Conservation (phyloP, 176 grass and related monocot species). For the Pharus latifolius region DNA sequence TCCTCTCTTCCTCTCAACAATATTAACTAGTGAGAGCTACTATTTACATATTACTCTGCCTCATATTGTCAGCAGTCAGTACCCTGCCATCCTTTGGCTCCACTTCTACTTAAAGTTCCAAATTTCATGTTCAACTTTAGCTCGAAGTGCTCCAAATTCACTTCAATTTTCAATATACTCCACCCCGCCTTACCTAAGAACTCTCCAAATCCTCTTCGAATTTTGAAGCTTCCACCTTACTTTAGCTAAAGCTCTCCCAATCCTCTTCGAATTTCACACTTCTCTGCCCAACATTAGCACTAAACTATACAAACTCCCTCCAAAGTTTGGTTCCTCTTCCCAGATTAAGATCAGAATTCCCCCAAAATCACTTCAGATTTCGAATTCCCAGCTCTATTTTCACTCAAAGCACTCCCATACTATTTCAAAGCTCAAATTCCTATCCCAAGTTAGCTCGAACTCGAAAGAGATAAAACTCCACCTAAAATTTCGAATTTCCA, state of each 20-base stretch:
- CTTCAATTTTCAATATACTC: no score
- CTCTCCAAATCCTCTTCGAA: not conserved
- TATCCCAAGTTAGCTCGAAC: not conserved
- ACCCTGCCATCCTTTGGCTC: no score
- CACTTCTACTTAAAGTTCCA: no score
- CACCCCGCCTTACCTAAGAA: not conserved
- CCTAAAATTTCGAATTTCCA: slow-evolving; percentile 12
- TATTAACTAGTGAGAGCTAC: not conserved
- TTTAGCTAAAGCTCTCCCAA: not conserved
- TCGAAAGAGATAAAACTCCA: not conserved
- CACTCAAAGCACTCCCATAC: not conserved
- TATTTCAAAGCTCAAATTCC: not conserved
- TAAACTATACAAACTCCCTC: not conserved
- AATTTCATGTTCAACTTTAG: no score
- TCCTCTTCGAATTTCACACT: not conserved
- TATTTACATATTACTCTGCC: not conserved
- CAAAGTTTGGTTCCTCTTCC: not conserved
- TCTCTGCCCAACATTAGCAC: not conserved
- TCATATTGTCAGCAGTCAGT: no score
- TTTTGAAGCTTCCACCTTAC: not conserved
- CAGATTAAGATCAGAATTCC: not conserved
- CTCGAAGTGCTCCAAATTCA: no score
- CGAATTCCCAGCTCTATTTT: not conserved
- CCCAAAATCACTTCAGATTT: not conserved
- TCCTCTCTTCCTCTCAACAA: not conserved